Evolutionary conservation across 495 filamentous ascomycete species (phyloP).

Genomic region (Hypoxylon fragiforme): DNA sequence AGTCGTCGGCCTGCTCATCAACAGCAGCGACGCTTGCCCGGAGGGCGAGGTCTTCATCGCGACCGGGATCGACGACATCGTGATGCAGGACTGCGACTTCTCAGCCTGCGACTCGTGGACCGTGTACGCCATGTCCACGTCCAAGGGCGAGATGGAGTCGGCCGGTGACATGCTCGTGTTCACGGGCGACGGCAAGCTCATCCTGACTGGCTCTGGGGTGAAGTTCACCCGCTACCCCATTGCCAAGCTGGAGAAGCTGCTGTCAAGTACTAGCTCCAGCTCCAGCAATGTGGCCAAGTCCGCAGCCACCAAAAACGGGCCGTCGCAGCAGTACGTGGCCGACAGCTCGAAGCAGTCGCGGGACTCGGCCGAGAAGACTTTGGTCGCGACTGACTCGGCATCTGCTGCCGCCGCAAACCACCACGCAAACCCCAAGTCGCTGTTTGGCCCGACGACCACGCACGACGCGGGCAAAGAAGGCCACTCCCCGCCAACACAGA

Average conservation of each 20-base stretch:
- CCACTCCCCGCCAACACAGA: not conserved
- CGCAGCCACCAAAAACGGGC: not conserved
- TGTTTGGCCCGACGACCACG: not conserved
- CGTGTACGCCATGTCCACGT: constrained; percentile 35
- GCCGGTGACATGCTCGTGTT: constrained; percentile 40
- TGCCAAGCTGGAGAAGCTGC: constrained; percentile 4
- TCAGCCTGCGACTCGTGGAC: constrained; percentile 22
- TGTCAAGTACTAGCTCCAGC: not conserved
- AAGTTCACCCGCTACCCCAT: constrained; percentile 24
- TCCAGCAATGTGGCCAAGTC: not conserved
- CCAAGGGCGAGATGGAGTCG: constrained; percentile 18
- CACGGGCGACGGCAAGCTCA: constrained; percentile 24
- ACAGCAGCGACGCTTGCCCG: constrained; percentile 29
- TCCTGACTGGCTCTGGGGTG: constrained; percentile 23
- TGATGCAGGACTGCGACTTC: constrained; percentile 31
- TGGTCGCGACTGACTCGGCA: not conserved
- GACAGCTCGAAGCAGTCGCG: no score
- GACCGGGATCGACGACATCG: constrained; percentile 15
- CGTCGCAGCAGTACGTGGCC: no score
- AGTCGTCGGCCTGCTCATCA: constrained; percentile 42
- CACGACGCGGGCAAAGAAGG: not conserved
- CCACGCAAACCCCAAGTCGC: not conserved
- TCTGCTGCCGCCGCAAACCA: not conserved
- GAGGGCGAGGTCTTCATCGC: constrained; percentile 37
- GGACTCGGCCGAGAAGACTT: constrained; percentile 1